A percentile compares a stretch with the other conserved stretches of the same genome.
phyloP scores from a whole-genome alignment of 352 stramenopile species.

The Phytopythium ostracodes region DNA sequence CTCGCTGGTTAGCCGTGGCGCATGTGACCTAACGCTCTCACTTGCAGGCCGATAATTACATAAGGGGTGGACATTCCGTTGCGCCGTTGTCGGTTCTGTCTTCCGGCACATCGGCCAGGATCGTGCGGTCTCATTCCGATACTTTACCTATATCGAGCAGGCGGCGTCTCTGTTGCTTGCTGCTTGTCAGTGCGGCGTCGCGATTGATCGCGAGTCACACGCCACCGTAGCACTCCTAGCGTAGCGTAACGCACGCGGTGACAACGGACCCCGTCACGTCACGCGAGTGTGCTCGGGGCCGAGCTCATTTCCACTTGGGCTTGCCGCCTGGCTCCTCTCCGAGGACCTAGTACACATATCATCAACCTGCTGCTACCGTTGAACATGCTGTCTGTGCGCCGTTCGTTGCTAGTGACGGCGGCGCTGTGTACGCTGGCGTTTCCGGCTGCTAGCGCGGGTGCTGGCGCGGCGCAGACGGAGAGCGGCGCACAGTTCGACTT shows the following conservation, averaged over 20 bases:
- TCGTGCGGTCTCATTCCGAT: background rate
- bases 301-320: conserved; percentile 1
- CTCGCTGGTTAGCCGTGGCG: background rate
- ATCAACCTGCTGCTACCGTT: background rate
- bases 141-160: background rate
- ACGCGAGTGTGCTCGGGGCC: too few species aligned
- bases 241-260: background rate
- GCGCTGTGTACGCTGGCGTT: background rate
- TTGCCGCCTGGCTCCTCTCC: background rate
- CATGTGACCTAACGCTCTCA: background rate
- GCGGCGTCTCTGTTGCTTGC: too few species aligned
- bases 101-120: too few species aligned
- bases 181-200: too few species aligned
- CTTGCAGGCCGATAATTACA: background rate
- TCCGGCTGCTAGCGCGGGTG: background rate
- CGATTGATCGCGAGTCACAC: background rate
- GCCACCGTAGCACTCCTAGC: background rate
- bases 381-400: background rate
- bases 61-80: background rate
- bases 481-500: conserved; percentile 5
- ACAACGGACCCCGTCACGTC: too few species aligned
- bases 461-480: background rate
- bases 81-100: too few species aligned
- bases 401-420: background rate
- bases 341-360: background rate